Evolutionary conservation across 179 eudicot genomes (phyloP), one percentile per base, ranked within the genome.

Genomic region (Beta corolliflora): DNA sequence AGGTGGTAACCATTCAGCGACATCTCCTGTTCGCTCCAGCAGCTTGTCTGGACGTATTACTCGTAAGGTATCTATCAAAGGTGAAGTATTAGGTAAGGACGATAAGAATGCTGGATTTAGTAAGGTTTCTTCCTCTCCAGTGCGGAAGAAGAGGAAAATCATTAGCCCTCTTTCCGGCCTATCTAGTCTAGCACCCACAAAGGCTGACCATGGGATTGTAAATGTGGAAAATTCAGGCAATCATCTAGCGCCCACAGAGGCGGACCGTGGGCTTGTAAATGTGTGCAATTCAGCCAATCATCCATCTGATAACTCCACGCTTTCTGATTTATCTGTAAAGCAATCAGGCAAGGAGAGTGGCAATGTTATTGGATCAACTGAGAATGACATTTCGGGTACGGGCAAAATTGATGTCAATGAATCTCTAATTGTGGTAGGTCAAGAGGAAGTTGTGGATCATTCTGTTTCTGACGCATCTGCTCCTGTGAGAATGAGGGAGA

Each of bases 121-220:
- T 50, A 77, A 83, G 77, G 73, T 73, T 76, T 74, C 84, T 73
- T 72, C 81, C 14, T 80, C 58, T 71, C 82, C 16, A 75, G 16
- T 48, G 82, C 86, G 88, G 86, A 89, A 79, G 83, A 94, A 84
- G 86, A 90, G 89, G 75, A 92, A 86, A 84, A 70, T 79, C 16
- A 50, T 31, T 44, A 76, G 60, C 71, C 68, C 75, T 77, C 61
- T 70, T 81, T 70, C 87, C 23, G 59, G 46, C 77, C 83, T 77
- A 50, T 82, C 90, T 76, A 66, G 66, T 75, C 84, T 87, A 74
- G 83, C 73, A 80, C 70, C 56, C 25, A 11, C 41, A n/a, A 71
- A 79, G 79, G 80, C 80, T 76, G 80, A 71, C 64, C 48, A 18
- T 80, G 85, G 79, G 65, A 77, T 55, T 74, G 80, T 53, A 50